Percentiles rank a stretch among this genome's conserved stretches.
Evolutionary conservation across 352 stramenopile species (phyloP).

Genomic region (Phytophthora aleatoria): DNA sequence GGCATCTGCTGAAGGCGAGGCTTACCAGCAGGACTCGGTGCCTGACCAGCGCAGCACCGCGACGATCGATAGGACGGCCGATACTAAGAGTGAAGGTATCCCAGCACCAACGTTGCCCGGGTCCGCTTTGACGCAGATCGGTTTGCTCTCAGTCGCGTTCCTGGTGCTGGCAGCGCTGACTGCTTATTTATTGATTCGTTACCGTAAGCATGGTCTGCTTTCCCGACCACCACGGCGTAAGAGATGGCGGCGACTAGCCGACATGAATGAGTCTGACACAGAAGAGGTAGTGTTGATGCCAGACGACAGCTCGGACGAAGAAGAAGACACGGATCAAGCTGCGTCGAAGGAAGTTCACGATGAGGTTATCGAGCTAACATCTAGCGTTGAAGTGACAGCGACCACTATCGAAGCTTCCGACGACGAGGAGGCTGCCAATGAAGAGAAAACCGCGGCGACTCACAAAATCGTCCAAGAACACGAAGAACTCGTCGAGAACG

Average conservation of each 20-base stretch:
- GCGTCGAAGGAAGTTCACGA: slow-evolving; percentile 11
- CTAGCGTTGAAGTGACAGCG: slow-evolving; percentile 12
- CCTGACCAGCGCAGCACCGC: background rate
- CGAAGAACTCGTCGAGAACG: slow-evolving; percentile 10
- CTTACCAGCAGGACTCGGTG: slow-evolving; percentile 1
- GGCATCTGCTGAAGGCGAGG: background rate
- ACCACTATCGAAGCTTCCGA: slow-evolving; percentile 7
- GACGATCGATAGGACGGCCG: background rate
- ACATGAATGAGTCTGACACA: slow-evolving; percentile 31
- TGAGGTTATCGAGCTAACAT: slow-evolving; percentile 16
- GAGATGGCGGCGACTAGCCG: slow-evolving; percentile 34
- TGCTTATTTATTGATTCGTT: slow-evolving; percentile 35
- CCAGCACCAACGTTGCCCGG: background rate
- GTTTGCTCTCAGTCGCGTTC: slow-evolving; percentile 28
- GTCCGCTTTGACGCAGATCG: slow-evolving; percentile 17
- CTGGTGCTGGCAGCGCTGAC: slow-evolving; percentile 27
- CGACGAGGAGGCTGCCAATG: slow-evolving; percentile 10
- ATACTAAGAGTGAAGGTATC: background rate
- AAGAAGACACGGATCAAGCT: slow-evolving; percentile 6
- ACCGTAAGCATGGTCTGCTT: slow-evolving; percentile 25
- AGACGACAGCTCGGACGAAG: slow-evolving; percentile 31
- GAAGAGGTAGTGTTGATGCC: slow-evolving; percentile 55
- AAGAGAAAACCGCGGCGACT: slow-evolving; percentile 13
- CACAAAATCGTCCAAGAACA: slow-evolving; percentile 15
- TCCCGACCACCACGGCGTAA: slow-evolving; percentile 23